Evolutionary conservation across 106 monocot genomes (phyloP), one percentile per base, ranked within the genome.

Genomic region (Acorus calamus): DNA sequence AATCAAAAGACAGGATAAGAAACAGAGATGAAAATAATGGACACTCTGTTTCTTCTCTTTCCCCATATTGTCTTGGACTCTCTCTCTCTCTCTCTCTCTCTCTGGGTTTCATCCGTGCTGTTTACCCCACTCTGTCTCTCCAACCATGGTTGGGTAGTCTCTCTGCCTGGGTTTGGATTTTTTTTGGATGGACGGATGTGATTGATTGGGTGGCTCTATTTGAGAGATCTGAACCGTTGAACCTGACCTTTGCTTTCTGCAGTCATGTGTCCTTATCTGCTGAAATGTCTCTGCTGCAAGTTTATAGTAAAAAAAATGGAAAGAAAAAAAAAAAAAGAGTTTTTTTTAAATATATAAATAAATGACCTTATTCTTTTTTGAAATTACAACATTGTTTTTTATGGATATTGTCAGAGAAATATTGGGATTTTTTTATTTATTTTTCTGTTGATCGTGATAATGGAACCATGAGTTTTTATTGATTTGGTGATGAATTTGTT

Each of bases 391-490:
- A 28, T 28, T 28, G 1, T 28, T 28, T 28, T 28, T 28, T 28
- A 28, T 28, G 28, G 28, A 28, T 28, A 28, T 28, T 28, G 28
- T 28, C 28, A 28, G 28, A 28, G 28, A 28, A 28, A 28, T 28
- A 1, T 28, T 28, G 28, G 28, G 28, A 28, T 28, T 28, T 28
- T 28, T 28, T 28, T 28, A 28, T 28, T 28, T 28, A 28, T 28
- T 28, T 28, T 28, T 28, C 28, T 28, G 28, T 28, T 28, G 28
- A 28, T 28, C 1, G 28, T 45, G 13, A 11, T 66, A 66, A 66
- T 46, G 66, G 54, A 46, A 66, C 14, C 66, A 66, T 66, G 43
- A 66, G 66, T 55, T 55, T 55, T 66, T 66, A 66, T 54, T 66
- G 55, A 66, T 66, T 66, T 45, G 53, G 54, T 66, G 54, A 28